phyloP scores from a whole-genome alignment of 768 basidiomycete genomes.

The Auricularia heimuer region DNA sequence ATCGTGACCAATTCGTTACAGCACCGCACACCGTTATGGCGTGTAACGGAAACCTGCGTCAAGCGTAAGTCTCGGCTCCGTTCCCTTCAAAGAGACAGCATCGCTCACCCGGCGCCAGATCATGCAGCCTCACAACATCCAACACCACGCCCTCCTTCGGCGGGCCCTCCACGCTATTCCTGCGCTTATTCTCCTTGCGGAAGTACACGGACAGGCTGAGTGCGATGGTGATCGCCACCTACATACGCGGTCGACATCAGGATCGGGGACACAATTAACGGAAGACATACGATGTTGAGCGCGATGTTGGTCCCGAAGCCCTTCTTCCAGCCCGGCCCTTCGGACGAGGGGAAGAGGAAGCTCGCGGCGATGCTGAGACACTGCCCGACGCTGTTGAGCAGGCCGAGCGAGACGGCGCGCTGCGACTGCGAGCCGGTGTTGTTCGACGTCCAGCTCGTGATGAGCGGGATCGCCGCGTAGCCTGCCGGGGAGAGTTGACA shows the following conservation, averaged over 20 bases:
- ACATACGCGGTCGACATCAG: background rate
- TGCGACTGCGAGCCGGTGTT: constrained; percentile 24
- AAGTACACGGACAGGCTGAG: constrained; percentile 23
- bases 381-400: constrained; percentile 26
- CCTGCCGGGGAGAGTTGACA: background rate
- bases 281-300: constrained; percentile 14
- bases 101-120: background rate
- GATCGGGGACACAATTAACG: background rate
- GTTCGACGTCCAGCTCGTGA: constrained; percentile 22
- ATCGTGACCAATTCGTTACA: no score
- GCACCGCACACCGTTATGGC: no score
- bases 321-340: constrained; percentile 26
- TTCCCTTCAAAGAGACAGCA: no score
- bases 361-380: constrained; percentile 23
- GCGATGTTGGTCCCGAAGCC: constrained; percentile 26
- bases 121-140: background rate
- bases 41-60: no score
- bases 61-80: no score
- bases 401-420: constrained; percentile 26
- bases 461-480: constrained; percentile 2
- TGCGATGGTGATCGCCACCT: constrained; percentile 18
- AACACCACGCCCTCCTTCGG: constrained; percentile 15
- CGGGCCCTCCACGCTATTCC: constrained; percentile 23
- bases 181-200: constrained; percentile 23
- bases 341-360: constrained; percentile 22